phyloP scores from a whole-genome alignment of 495 filamentous ascomycete species.

The Pseudoneurospora amorphoporcata region DNA sequence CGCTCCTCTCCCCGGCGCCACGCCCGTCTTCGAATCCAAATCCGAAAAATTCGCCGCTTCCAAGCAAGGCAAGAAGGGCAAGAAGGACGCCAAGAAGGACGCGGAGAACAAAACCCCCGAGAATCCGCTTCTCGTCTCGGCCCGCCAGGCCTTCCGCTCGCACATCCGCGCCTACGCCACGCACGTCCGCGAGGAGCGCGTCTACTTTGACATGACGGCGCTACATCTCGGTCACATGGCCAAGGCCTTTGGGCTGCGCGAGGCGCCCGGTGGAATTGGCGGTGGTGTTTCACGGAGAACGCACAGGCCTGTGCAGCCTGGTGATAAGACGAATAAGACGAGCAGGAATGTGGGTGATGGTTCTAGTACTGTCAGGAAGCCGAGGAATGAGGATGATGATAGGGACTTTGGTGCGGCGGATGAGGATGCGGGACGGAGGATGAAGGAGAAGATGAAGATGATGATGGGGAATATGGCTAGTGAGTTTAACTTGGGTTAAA shows the following conservation, averaged over 20 bases:
- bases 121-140: constrained; percentile 51
- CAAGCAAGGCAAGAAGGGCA: constrained; percentile 17
- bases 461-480: constrained; percentile 55
- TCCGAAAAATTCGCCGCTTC: constrained; percentile 4
- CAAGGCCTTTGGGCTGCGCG: constrained; percentile 82
- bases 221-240: constrained; percentile 89
- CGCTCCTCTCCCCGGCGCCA: constrained; percentile 5
- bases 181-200: constrained; percentile 71
- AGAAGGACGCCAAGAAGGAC: constrained; percentile 2
- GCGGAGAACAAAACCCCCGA: neutral
- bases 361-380: constrained; percentile 4
- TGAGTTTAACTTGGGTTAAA: constrained; percentile 85
- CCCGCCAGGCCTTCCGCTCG: constrained; percentile 73
- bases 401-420: constrained; percentile 31
- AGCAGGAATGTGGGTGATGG: constrained; percentile 1
- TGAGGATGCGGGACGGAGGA: constrained; percentile 59
- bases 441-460: constrained; percentile 72
- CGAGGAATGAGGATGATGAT: constrained; percentile 30
- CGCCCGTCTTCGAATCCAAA: neutral
- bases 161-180: constrained; percentile 93
- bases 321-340: constrained; percentile 7
- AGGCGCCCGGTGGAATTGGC: constrained; percentile 73
- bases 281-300: constrained; percentile 32
- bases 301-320: constrained; percentile 16
- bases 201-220: constrained; percentile 77